Base-by-base conservation (phyloP, 2,329 filamentous ascomycete species). In the Fulvia fulva region DNA sequence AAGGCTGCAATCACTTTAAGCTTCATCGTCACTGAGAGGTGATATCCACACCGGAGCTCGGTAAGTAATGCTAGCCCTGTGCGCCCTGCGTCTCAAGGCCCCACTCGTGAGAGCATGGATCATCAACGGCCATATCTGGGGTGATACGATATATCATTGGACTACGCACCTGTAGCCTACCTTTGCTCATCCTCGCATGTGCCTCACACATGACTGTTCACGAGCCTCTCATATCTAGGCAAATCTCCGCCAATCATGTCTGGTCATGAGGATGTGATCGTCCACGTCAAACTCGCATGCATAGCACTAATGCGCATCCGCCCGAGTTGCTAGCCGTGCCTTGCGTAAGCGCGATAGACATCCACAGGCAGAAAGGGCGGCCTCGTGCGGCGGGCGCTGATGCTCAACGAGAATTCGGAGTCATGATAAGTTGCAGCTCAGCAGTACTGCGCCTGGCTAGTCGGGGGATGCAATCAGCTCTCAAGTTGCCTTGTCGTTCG, bases 321-420 rank as follows among this genome's bases (percentile, higher is more conserved):
- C 34, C 52, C 43, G 19, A 23, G 21, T 22, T 44, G 25, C 41
- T 22, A 26, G 26, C 53, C 41, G 60, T 63, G 58, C 63, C 61
- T 61, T 60, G 60, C 63, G 57, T 53, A 63, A 63, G 63, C 58
- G 60, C 51, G 23, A 28, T 53, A 32, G 28, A 45, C 45, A 26
- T 52, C 47, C 28, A 34, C 43, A 52, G 55, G 54, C 37, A 30
- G 23, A 50, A 16, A 50, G 26, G 47, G 47, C 26, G 47, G 26
- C 23, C 47, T 32, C 44, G 19, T 26, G 12, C 19, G 4, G 8
- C 21, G 16, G n/a, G 23, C 7, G 28, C 41, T 16, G 19, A 34
- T 23, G 43, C n/a, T 46, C 21, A 25, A 1, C 44, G 21, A 12
- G n/a, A 6, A 47, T 11, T 45, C 41, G 11, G 19, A 45, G 41